Conservation (phyloP, 2,329 filamentous ascomycete species). For the Colletotrichum truncatum region DNA sequence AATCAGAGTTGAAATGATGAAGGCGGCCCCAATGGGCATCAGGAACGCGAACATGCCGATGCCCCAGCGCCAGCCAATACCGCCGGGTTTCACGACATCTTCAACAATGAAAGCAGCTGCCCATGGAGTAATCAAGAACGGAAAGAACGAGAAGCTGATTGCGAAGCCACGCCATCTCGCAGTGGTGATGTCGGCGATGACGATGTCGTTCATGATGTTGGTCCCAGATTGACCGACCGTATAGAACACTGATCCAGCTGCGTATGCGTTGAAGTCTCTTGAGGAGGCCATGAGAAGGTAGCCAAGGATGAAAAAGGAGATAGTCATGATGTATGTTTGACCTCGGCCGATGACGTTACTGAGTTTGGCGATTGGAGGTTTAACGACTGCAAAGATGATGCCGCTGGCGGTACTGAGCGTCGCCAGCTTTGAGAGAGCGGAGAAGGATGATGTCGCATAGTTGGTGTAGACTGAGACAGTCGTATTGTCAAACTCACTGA, state of each 20-base stretch:
- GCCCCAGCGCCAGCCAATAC: slow-evolving; percentile 39
- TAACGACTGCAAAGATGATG: slow-evolving; percentile 13
- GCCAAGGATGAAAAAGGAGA: slow-evolving; percentile 8
- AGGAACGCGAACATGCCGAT: slow-evolving; percentile 69
- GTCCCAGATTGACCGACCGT: slow-evolving; percentile 12
- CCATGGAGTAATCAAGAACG: slow-evolving; percentile 47
- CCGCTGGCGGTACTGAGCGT: slow-evolving; percentile 4
- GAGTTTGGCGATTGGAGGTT: slow-evolving; percentile 15
- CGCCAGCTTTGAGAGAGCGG: slow-evolving; percentile 11
- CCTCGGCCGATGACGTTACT: slow-evolving; percentile 19
- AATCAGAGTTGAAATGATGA: slow-evolving; percentile 31
- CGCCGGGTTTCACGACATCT: slow-evolving; percentile 32
- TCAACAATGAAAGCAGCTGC: slow-evolving; percentile 36
- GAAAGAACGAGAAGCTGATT: slow-evolving; percentile 40
- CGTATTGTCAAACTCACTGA: slow-evolving; percentile 12
- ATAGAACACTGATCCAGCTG: slow-evolving; percentile 12
- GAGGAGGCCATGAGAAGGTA: slow-evolving; percentile 19
- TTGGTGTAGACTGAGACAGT: slow-evolving; percentile 19
- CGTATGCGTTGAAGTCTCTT: slow-evolving; percentile 4
- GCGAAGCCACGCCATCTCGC: slow-evolving; percentile 33
- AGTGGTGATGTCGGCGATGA: slow-evolving; percentile 23
- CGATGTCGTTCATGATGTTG: slow-evolving; percentile 21
- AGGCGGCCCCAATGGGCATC: slow-evolving; percentile 51
- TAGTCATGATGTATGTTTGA: slow-evolving; percentile 15
- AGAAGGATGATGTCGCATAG: slow-evolving; percentile 17